These are phyloP conservation scores for Mortierella sp. DNA, from an alignment of 371 early-diverging fungal species.

Conservation along the genomic window DNA sequence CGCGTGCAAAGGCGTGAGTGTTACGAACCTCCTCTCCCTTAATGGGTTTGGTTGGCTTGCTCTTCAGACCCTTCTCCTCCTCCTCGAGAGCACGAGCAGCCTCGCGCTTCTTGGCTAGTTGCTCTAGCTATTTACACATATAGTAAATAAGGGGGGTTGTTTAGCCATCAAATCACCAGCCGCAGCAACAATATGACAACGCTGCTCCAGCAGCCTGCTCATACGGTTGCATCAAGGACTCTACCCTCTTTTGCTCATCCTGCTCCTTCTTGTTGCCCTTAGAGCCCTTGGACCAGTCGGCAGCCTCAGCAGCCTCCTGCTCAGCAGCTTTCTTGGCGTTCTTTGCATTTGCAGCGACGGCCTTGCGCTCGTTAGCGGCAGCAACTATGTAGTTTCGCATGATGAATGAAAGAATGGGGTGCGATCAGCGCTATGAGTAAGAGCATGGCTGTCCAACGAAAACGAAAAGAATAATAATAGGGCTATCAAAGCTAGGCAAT, in stretches of 20 bases:
- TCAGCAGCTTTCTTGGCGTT: conserved; percentile 64
- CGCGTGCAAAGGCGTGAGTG: too few relatives aligned
- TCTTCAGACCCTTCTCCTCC: conserved; percentile 57
- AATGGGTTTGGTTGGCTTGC: conserved; percentile 45
- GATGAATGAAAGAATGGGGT: background rate
- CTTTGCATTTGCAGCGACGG: conserved; percentile 72
- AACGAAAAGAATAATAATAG: too few relatives aligned
- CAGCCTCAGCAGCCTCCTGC: conserved; percentile 67
- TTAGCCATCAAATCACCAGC: conserved; percentile 64
- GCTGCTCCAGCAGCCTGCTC: too few relatives aligned
- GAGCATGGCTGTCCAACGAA: too few relatives aligned
- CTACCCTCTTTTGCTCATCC: conserved; percentile 77
- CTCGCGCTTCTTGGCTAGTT: conserved; percentile 62
- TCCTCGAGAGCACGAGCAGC: conserved; percentile 56
- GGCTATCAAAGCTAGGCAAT: too few relatives aligned
- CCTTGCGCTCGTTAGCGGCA: conserved; percentile 80
- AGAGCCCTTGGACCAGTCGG: conserved; percentile 77
- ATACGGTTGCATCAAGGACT: background rate
- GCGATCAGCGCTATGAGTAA: background rate
- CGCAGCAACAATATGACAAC: conserved; percentile 12
- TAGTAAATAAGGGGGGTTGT: conserved; percentile 50
- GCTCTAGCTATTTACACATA: conserved; percentile 48
- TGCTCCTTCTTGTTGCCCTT: conserved; percentile 78
- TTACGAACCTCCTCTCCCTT: conserved; percentile 55
- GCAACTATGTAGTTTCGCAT: conserved; percentile 57